Base-by-base conservation (phyloP, 345 rosid species). In the Salix koriyanagi region DNA sequence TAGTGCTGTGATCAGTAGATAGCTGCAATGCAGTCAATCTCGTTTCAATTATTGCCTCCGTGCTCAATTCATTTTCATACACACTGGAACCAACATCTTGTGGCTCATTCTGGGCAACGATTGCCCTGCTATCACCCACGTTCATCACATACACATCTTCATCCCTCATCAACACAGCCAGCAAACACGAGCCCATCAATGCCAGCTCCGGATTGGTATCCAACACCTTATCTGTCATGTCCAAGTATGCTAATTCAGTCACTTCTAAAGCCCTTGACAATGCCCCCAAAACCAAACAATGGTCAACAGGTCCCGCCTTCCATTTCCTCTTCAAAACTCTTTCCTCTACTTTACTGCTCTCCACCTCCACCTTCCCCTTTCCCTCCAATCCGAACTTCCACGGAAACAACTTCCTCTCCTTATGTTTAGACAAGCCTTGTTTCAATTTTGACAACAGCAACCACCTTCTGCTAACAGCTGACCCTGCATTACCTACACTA, bases 121-220 rank as follows among this genome's bases (percentile, higher is more conserved):
- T 89, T 62, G 98, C 98, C 79, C 99, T 89, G 78, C 99, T 93
- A 85, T 95, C 99, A 77, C 99, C 98, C 77, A 95, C 90, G 81
- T 95, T 93, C 99, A 95, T 95, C 77, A 91, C 93, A 80, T 93
- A 95, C 39, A 91, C 98, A 81, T 95, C 99, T 76, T 91, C 99
- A 69, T 91, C 98, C 79, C 98, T 90, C 99, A 95, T 95, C 83
- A 95, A 75, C 28, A 84, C 98, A 72, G 91, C 99, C 82, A 95
- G 84, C 80, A 95, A 86, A 77, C 99, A 95, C 0, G 97, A 95
- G 54, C 99, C 99, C 99, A 95, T 95, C 81, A 95, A 86, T 21
- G 98, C 99, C 71, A 95, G 88, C 90, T 95, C 99, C 0, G 98
- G 98, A 85, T 95, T 91, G 28, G 90, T 82, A 67, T 85, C 90